Evolutionary conservation across 2,329 filamentous ascomycete species (phyloP).

Genomic region (Coleophoma crateriformis): DNA sequence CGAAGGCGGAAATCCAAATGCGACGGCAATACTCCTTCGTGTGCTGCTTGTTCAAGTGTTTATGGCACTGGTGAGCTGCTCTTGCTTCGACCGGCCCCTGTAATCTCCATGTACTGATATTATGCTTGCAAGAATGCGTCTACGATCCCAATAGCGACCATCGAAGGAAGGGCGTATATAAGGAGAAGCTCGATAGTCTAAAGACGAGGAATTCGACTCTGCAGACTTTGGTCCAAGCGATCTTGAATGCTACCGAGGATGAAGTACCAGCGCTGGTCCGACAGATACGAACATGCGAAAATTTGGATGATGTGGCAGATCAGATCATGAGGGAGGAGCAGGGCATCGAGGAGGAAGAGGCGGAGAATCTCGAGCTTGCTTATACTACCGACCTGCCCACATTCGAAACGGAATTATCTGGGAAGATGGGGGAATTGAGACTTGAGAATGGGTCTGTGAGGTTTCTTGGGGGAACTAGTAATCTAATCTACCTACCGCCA

Average conservation of each 20-base stretch:
- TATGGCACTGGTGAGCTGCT: slow-evolving; percentile 57
- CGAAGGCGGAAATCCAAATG: slow-evolving; percentile 80
- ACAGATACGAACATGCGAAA: slow-evolving; percentile 82
- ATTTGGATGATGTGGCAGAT: slow-evolving; percentile 27
- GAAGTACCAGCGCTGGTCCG: slow-evolving; percentile 77
- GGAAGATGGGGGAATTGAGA: slow-evolving; percentile 88
- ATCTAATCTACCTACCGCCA: slow-evolving; percentile 73
- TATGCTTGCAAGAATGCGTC: slow-evolving; percentile 57
- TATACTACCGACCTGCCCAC: slow-evolving; percentile 33
- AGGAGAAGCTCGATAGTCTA: slow-evolving; percentile 83
- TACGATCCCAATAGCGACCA: slow-evolving; percentile 97
- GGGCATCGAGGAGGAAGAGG: slow-evolving; percentile 27
- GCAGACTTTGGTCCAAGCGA: slow-evolving; percentile 87
- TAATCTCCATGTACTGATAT: background rate
- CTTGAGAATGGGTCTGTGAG: slow-evolving; percentile 83
- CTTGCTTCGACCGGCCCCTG: background rate
- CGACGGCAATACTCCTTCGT: slow-evolving; percentile 85
- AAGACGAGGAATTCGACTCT: slow-evolving; percentile 84
- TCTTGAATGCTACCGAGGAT: slow-evolving; percentile 85
- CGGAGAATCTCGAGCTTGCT: slow-evolving; percentile 33
- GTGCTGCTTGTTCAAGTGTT: slow-evolving; percentile 92
- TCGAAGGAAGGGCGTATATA: slow-evolving; percentile 92
- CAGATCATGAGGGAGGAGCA: slow-evolving; percentile 24
- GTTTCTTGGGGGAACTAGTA: slow-evolving; percentile 91
- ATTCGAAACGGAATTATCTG: slow-evolving; percentile 73